Conservation (phyloP, 345 rosid genomes). For the Toxicodendron radicans region DNA sequence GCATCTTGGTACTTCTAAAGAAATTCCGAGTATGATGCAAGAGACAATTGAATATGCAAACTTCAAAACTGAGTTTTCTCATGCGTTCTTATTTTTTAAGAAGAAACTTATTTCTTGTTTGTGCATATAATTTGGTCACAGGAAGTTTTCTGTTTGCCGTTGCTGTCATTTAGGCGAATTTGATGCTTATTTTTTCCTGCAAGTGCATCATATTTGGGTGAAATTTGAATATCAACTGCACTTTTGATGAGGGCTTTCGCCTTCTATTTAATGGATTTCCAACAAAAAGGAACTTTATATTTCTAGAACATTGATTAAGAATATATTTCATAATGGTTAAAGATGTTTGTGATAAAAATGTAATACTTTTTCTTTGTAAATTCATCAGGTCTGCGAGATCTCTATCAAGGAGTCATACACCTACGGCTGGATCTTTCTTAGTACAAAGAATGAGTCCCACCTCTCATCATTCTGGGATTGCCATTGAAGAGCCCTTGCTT, state of each 20-base stretch:
- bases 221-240: neutral
- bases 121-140: neutral
- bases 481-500: conserved; percentile 72
- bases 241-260: neutral
- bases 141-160: neutral
- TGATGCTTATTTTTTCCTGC: neutral
- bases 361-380: neutral
- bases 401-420: conserved; percentile 70
- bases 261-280: neutral
- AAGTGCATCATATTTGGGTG: neutral
- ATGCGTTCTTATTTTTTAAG: neutral
- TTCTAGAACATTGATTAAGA: neutral
- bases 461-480: conserved; percentile 28
- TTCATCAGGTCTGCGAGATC: conserved; percentile 79
- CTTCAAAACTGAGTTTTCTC: neutral
- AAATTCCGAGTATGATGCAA: neutral
- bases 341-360: neutral
- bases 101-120: neutral
- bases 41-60: neutral
- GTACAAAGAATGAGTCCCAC: conserved; percentile 52
- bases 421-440: conserved; percentile 57
- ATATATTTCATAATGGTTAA: neutral
- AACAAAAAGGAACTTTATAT: neutral
- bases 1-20: neutral
- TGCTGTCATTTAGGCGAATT: neutral